Conservation (phyloP, 2,329 filamentous ascomycete species). For the Xylaria sp. region DNA sequence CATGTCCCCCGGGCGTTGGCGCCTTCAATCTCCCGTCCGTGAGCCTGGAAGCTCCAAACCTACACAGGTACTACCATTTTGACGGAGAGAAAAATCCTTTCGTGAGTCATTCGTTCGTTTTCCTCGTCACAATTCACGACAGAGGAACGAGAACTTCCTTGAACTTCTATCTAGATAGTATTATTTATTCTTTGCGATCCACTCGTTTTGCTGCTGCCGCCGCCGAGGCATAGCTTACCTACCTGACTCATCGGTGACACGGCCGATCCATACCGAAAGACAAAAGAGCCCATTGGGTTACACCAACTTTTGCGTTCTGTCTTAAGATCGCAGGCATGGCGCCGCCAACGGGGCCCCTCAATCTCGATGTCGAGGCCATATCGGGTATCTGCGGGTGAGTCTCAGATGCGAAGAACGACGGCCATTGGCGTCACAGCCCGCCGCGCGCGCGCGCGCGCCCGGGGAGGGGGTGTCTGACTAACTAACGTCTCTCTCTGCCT, state of each 20-base stretch:
- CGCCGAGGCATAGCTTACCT: neutral
- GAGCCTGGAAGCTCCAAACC: no score
- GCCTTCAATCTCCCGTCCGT: neutral
- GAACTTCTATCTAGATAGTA: no score
- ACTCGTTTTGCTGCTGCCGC: neutral
- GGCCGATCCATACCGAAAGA: no score
- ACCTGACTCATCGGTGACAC: no score
- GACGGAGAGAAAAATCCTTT: neutral
- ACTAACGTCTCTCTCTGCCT: no score
- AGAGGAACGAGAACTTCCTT: neutral
- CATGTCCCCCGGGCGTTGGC: neutral
- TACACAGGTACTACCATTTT: neutral
- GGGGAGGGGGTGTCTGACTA: no score
- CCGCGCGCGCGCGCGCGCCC: no score
- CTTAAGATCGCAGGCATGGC: constrained; percentile 50
- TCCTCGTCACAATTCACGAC: neutral
- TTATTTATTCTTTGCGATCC: neutral
- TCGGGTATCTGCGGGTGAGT: constrained; percentile 86
- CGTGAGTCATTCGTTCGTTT: neutral
- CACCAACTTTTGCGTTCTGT: constrained; percentile 1
- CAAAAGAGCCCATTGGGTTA: constrained; percentile 4
- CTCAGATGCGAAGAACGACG: no score
- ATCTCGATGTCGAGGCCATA: constrained; percentile 85
- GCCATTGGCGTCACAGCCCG: no score
- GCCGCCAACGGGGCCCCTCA: constrained; percentile 58